Evolutionary conservation across 2,329 filamentous ascomycete genomes (phyloP).

Genomic region (Aspergillus thermomutatus): DNA sequence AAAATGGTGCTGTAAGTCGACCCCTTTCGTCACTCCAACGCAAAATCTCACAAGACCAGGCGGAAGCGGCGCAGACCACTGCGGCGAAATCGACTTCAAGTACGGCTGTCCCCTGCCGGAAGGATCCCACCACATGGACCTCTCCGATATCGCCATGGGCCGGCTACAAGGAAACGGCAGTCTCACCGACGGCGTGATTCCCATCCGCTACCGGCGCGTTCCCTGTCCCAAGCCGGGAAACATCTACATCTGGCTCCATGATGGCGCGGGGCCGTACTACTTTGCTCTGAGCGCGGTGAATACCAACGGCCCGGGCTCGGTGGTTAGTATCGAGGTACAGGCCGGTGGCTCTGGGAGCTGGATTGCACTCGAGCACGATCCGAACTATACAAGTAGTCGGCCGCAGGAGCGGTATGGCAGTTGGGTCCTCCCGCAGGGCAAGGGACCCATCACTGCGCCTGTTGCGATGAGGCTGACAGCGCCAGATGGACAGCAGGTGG

Average conservation of each 20-base stretch:
- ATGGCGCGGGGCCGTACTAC: not conserved
- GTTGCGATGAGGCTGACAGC: not conserved
- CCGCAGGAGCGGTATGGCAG: not conserved
- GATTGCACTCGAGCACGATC: not conserved
- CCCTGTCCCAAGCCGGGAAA: not conserved
- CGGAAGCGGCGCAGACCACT: not conserved
- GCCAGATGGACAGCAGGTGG: not conserved
- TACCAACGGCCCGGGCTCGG: not conserved
- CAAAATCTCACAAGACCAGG: not conserved
- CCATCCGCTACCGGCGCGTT: not conserved
- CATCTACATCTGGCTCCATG: not conserved
- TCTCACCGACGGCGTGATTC: not conserved
- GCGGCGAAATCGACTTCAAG: not conserved
- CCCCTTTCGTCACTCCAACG: too few relatives aligned
- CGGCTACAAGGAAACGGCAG: not conserved
- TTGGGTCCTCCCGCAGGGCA: not conserved
- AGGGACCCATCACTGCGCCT: not conserved
- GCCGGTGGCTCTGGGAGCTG: not conserved
- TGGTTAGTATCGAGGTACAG: not conserved
- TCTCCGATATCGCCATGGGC: not conserved
- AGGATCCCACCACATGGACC: not conserved
- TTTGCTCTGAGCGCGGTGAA: not conserved
- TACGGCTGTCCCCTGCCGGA: not conserved
- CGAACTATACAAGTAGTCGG: not conserved
- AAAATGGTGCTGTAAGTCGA: not conserved